Base-by-base conservation (phyloP, 805 yeast genomes). In the Candida anglica region DNA sequence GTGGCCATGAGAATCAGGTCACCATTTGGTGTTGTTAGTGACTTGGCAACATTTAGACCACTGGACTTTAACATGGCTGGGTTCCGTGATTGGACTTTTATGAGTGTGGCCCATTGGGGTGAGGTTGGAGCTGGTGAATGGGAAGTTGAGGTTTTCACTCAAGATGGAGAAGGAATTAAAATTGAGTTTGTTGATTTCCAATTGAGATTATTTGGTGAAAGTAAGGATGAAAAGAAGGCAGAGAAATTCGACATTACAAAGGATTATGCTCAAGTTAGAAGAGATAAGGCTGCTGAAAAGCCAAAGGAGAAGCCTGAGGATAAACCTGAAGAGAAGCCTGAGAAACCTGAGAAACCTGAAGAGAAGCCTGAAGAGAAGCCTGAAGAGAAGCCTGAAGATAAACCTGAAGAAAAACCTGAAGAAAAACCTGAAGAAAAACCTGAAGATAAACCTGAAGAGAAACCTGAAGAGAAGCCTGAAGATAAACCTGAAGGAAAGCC, bases 61-160 rank as follows among this genome's bases (percentile, higher is more conserved):
- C 44, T 59, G 14, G 98, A 93, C 56, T 43, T 37, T 6, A 67
- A 78, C 5, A 41, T 46, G 2, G 64, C 53, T 1, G 95, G 96
- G 0, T 83, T 86, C 43, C 47, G 53, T 4, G 69, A 83, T 45
- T 93, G 98, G 98, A 84, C 86, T 1, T 93, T 93, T 52, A 86
- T 89, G 86, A 75, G 91, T 8, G 98, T 93, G n/a, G 97, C 95
- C 1, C 98, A 93, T 56, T 93, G 98, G 97, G 96, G 96, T 25
- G 89, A 82, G 46, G 31, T 52, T 2, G 91, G 89, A 2, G 58
- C 59, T 17, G 99, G 99, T 8, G 77, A 73, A 4, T 93, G 98
- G 98, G 77, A 59, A 23, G 47, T 93, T 14, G 76, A 71, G 43
- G 89, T 89, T 2, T 57, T 52, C 36, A 60, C 49, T 39, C 40